Evolutionary conservation across 345 rosid genomes (phyloP).

Genomic region (Linum lewisii): DNA sequence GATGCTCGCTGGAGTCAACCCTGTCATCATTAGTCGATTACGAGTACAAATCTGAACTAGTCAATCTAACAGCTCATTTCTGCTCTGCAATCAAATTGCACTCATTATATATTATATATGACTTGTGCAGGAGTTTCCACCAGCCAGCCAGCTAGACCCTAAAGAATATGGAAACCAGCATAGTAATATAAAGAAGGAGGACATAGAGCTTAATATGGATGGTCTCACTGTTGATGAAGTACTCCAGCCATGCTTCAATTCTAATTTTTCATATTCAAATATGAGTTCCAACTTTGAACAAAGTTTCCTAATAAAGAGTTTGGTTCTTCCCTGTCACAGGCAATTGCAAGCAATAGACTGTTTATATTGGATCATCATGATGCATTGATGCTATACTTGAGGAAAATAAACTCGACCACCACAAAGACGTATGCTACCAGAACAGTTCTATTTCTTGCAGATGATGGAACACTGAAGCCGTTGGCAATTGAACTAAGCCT

Average conservation of each 20-base stretch:
- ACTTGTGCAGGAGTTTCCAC: neutral
- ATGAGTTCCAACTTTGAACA: neutral
- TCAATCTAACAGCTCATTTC: no score
- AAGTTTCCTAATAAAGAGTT: no score
- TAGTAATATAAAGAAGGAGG: neutral
- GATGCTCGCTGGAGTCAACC: conserved; percentile 67
- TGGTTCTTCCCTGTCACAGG: neutral
- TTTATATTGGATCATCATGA: neutral
- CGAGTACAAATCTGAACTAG: conserved; percentile 19
- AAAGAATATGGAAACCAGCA: neutral
- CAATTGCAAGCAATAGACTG: neutral
- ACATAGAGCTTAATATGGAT: neutral
- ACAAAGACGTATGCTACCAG: neutral
- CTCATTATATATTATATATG: neutral
- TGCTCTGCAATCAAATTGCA: neutral
- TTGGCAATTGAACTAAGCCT: neutral
- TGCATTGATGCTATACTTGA: neutral
- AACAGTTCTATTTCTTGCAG: neutral
- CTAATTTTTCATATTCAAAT: neutral
- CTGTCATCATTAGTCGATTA: conserved; percentile 44
- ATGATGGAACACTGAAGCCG: neutral
- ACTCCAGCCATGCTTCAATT: neutral
- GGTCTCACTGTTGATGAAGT: neutral
- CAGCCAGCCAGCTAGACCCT: neutral
- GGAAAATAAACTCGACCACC: neutral